Evolutionary conservation across 2,329 filamentous ascomycete genomes (phyloP), one percentile per base, ranked within the genome.

Genomic region (Beauveria rudraprayagi): DNA sequence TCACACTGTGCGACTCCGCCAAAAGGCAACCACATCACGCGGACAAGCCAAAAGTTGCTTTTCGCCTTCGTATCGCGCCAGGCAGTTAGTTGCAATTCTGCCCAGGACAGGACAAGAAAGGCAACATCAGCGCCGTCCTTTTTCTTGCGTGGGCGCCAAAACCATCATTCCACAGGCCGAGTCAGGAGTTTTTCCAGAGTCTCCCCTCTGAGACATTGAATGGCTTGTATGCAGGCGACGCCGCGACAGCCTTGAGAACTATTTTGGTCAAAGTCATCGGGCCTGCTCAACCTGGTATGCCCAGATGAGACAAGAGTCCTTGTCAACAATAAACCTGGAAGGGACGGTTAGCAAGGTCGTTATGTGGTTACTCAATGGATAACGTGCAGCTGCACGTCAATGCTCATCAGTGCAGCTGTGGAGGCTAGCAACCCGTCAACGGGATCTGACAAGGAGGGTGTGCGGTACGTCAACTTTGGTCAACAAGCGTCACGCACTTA

Each of bases 311-410:
- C 46, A 58, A 30, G 30, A 47, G 5, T 24, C 11, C 56, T 58
- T 51, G 46, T 43, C 47, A 52, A 58, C 44, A 58, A 51, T 59
- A 37, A 43, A 24, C 34, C 34, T 44, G 14, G 16, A 37, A 26
- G 24, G 19, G 22, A 52, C 17, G 22, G 46, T 50, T 50, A 40
- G 48, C 37, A 37, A 37, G 34, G 34, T 14, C 34, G 34, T 16
- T 37, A 0, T 37, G 34, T 37, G 34, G 34, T 14, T 37, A 14
- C 24, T n/a, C 22, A n/a, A 41, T 56, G 54, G 3, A 37, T 26
- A 34, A n/a, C 46, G 56, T 51, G 40, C 56, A 58, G 56, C 56
- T 60, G 56, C 56, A 60, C 48, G 56, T 52, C 56, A 60, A 60
- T 52, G 40, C 34, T 43, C 37, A 53, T 60, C 48, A 48, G n/a